Evolutionary conservation across 2,329 filamentous ascomycete genomes (phyloP).

Genomic region (Lachnellula subtilissima): DNA sequence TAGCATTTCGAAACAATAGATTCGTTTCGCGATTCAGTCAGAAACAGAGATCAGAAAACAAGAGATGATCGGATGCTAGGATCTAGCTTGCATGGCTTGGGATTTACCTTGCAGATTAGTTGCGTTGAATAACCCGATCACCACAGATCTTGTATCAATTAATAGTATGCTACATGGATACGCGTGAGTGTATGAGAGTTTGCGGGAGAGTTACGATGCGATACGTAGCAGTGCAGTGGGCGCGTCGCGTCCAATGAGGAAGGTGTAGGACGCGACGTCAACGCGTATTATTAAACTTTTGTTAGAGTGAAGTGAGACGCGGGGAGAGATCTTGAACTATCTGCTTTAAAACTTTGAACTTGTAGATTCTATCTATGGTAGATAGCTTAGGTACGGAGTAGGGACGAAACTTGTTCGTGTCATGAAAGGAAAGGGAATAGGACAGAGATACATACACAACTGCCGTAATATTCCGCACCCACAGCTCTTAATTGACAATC

Average conservation of each 20-base stretch:
- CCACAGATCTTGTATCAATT: conserved; percentile 5
- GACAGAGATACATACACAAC: too few relatives aligned
- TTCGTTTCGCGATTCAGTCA: background rate
- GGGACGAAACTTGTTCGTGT: too few relatives aligned
- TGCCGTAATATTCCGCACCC: background rate
- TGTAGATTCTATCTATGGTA: too few relatives aligned
- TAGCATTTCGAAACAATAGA: too few relatives aligned
- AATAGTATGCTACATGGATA: background rate
- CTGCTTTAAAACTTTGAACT: too few relatives aligned
- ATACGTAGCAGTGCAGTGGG: background rate
- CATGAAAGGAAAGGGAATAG: too few relatives aligned
- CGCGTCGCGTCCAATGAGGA: conserved; percentile 1
- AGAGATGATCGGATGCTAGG: conserved; percentile 7
- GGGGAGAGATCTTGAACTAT: too few relatives aligned
- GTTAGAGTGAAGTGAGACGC: background rate
- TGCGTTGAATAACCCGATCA: conserved; percentile 10
- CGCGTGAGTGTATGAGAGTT: background rate
- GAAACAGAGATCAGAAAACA: background rate
- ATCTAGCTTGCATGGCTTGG: conserved; percentile 1
- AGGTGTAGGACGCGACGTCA: background rate
- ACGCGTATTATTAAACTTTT: conserved; percentile 2
- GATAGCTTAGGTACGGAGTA: too few relatives aligned
- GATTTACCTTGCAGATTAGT: conserved; percentile 12
- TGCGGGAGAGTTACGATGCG: background rate
- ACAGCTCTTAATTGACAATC: background rate